phyloP scores from a whole-genome alignment of 2,329 filamentous ascomycete genomes.

The Ceratocystis lukuohia region DNA sequence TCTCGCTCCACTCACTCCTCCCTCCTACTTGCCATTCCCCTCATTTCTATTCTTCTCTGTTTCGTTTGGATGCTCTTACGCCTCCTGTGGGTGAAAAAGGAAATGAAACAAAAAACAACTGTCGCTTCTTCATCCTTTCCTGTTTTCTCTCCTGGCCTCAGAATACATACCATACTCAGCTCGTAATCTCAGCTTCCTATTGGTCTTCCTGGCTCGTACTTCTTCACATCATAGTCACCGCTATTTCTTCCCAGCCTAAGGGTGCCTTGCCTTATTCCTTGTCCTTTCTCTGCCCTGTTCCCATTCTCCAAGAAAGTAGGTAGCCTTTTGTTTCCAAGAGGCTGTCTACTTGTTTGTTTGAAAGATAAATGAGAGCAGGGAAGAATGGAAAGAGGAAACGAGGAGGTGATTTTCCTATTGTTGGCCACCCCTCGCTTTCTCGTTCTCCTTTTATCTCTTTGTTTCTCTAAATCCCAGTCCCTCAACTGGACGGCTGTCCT shows the following conservation, averaged over 20 bases:
- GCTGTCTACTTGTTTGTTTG: not conserved
- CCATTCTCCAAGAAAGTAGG: not conserved
- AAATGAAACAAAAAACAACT: not conserved
- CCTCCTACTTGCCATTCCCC: not conserved
- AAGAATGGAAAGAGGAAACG: not conserved
- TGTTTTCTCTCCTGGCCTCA: not conserved
- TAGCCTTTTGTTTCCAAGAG: not conserved
- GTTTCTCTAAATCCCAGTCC: not conserved
- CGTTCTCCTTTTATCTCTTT: not conserved
- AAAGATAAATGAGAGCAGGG: not conserved
- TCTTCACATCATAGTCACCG: not conserved
- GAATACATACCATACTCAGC: not conserved
- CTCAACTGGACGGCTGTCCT: too few relatives aligned
- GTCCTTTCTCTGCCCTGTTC: not conserved
- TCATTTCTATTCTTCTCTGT: not conserved
- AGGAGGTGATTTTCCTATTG: not conserved
- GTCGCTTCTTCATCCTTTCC: not conserved
- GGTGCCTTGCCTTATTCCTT: not conserved
- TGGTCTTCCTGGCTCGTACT: not conserved
- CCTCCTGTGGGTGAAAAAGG: not conserved
- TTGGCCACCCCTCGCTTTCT: not conserved
- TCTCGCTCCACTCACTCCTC: not conserved
- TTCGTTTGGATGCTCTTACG: not conserved
- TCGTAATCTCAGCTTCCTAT: not conserved
- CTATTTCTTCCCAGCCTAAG: not conserved